Evolutionary conservation across 164 flowering plant genomes (phyloP), one percentile per base, ranked within the genome.

Genomic region (Chloranthus sessilifolius): DNA sequence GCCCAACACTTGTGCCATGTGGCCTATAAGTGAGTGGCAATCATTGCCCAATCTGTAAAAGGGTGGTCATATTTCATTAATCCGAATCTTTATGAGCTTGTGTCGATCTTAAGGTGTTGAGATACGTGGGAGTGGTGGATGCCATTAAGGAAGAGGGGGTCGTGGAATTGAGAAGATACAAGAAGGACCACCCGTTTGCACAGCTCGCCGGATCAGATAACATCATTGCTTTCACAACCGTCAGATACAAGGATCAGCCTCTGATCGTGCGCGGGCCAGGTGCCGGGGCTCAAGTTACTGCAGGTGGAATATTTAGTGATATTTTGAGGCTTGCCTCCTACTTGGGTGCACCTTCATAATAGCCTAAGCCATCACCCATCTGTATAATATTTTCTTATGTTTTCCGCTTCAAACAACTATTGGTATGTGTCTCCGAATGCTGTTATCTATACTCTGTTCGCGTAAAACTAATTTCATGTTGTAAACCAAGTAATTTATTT

Each of bases 61-160:
- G n/a, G n/a, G n/a, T n/a, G n/a, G n/a, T n/a, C n/a, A n/a, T n/a
- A n/a, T n/a, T n/a, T n/a, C n/a, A n/a, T n/a, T n/a, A n/a, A n/a
- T n/a, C n/a, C n/a, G n/a, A n/a, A n/a, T n/a, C n/a, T n/a, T n/a
- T n/a, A n/a, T n/a, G n/a, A n/a, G n/a, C n/a, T n/a, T n/a, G n/a
- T n/a, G n/a, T n/a, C n/a, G n/a, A n/a, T n/a, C n/a, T n/a, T n/a
- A 62, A 91, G 98, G 96, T 91, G 15, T 45, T 91, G 79, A 80
- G 98, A 68, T 91, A 85, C 34, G 98, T 91, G 23, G 98, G 98
- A 22, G 94, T 88, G 48, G 96, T 91, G 52, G 98, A 91, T 69
- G 86, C 70, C 49, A 61, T 70, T 21, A 76, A 77, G 8, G 37
- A 69, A 33, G 72, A 70, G 62, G 98, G 98, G 11, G 27, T 24